Conservation (phyloP, 1,284 basidiomycete species). For the Fomitopsis schrenkii region DNA sequence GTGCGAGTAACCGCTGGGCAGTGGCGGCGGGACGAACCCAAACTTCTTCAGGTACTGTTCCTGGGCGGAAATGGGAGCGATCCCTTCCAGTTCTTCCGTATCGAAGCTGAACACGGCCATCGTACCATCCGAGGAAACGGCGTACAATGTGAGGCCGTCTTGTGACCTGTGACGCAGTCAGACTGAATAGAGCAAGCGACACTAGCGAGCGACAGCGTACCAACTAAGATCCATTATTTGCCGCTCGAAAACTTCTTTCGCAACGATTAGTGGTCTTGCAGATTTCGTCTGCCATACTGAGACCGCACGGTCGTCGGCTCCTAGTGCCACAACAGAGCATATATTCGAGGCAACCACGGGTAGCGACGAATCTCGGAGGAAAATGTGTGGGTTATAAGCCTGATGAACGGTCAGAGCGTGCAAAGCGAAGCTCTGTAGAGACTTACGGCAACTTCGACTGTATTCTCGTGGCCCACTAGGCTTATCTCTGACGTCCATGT, state of each 20-base stretch:
- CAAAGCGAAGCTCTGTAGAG: slow-evolving; percentile 9
- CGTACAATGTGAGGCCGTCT: slow-evolving; percentile 90
- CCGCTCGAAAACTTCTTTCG: slow-evolving; percentile 91
- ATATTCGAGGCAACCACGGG: slow-evolving; percentile 74
- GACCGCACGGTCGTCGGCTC: slow-evolving; percentile 84
- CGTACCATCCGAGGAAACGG: slow-evolving; percentile 94
- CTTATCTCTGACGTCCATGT: slow-evolving; percentile 89
- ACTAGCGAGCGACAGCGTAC: slow-evolving; percentile 39
- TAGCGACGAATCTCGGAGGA: slow-evolving; percentile 67
- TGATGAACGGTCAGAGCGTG: slow-evolving; percentile 28
- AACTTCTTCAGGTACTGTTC: slow-evolving; percentile 78
- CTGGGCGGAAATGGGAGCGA: slow-evolving; percentile 73
- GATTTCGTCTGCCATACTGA: slow-evolving; percentile 94
- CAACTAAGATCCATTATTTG: slow-evolving; percentile 96
- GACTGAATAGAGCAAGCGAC: slow-evolving; percentile 2
- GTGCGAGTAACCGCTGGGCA: slow-evolving; percentile 69
- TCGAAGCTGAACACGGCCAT: slow-evolving; percentile 87
- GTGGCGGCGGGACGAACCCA: slow-evolving; percentile 59
- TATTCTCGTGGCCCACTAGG: slow-evolving; percentile 96
- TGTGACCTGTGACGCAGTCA: slow-evolving; percentile 57
- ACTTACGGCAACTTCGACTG: slow-evolving; percentile 90
- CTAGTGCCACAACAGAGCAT: slow-evolving; percentile 84
- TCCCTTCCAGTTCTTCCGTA: slow-evolving; percentile 76
- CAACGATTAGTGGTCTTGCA: slow-evolving; percentile 86
- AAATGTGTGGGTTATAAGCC: slow-evolving; percentile 92